Conservation (phyloP, 2,329 filamentous ascomycete species). For the Colletotrichum sp. region DNA sequence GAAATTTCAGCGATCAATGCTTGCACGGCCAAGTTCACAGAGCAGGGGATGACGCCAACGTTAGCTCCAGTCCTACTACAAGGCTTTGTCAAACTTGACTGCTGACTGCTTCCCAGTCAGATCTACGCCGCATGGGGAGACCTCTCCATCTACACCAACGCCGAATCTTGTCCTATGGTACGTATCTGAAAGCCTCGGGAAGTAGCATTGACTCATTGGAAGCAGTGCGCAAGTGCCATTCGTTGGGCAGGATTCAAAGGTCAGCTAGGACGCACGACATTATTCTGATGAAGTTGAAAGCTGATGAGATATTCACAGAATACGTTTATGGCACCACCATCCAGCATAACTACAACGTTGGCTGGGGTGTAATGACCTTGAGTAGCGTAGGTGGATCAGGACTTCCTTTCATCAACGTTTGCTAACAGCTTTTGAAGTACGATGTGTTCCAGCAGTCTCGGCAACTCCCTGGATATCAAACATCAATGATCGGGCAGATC, state of each 20-base stretch:
- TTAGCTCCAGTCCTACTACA: neutral
- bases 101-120: conserved; percentile 20
- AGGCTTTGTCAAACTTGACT: fast-evolving
- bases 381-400: neutral
- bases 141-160: conserved; percentile 60
- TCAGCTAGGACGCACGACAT: neutral
- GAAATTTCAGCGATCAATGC: conserved; percentile 17
- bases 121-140: conserved; percentile 47
- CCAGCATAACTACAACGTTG: conserved; percentile 39
- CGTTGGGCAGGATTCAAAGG: conserved; percentile 56
- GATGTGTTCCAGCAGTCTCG: conserved; percentile 52
- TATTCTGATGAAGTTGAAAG: neutral
- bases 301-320: conserved; percentile 32
- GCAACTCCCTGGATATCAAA: conserved; percentile 31
- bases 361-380: conserved; percentile 6
- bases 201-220: neutral
- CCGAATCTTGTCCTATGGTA: conserved; percentile 59
- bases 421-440: conserved; percentile 35
- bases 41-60: conserved; percentile 11
- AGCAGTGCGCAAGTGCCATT: conserved; percentile 57
- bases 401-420: fast-evolving
- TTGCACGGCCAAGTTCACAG: conserved; percentile 5
- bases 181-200: neutral
- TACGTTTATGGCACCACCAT: conserved; percentile 60
- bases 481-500: conserved; percentile 47